Percentiles rank a stretch among this genome's conserved stretches.
These are phyloP conservation scores for Moesziomyces antarcticus DNA, from an alignment of 1,284 basidiomycete genomes.

Conservation along the genomic window DNA sequence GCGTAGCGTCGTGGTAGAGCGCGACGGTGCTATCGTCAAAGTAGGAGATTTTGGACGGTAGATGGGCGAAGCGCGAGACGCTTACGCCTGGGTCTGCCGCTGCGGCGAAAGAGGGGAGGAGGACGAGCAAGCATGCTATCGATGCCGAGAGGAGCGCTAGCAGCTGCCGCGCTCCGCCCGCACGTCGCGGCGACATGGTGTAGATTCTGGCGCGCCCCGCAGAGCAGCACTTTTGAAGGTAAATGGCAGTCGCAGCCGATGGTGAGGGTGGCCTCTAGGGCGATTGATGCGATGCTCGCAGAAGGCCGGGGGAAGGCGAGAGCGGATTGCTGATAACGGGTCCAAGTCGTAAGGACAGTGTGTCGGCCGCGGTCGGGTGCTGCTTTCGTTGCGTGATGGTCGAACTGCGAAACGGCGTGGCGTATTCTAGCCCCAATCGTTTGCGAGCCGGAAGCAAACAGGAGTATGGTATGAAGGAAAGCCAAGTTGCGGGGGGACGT, in stretches of 20 bases:
- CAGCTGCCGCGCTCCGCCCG: slow-evolving; percentile 5
- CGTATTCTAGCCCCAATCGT: too few relatives aligned
- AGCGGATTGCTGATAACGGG: too few relatives aligned
- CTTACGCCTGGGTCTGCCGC: slow-evolving; percentile 67
- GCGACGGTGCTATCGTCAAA: slow-evolving; percentile 89
- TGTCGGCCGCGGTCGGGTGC: too few relatives aligned
- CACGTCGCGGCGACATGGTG: neutral
- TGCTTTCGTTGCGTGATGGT: too few relatives aligned
- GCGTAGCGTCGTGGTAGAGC: slow-evolving; percentile 82
- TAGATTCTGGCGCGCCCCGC: neutral
- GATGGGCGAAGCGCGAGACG: slow-evolving; percentile 72
- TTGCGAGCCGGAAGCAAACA: too few relatives aligned
- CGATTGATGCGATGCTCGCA: too few relatives aligned
- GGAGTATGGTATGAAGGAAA: too few relatives aligned
- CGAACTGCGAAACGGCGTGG: too few relatives aligned
- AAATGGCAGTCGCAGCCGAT: too few relatives aligned
- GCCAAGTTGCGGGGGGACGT: too few relatives aligned
- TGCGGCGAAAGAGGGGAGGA: neutral
- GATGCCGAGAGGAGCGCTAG: neutral
- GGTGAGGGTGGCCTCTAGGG: neutral
- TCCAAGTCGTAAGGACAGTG: too few relatives aligned
- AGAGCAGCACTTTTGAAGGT: too few relatives aligned
- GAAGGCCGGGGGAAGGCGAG: neutral
- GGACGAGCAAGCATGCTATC: slow-evolving; percentile 2
- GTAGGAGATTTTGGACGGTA: slow-evolving; percentile 85